Conservation (phyloP, 2,329 filamentous ascomycete species). For the Neopestalotiopsis sp. region DNA sequence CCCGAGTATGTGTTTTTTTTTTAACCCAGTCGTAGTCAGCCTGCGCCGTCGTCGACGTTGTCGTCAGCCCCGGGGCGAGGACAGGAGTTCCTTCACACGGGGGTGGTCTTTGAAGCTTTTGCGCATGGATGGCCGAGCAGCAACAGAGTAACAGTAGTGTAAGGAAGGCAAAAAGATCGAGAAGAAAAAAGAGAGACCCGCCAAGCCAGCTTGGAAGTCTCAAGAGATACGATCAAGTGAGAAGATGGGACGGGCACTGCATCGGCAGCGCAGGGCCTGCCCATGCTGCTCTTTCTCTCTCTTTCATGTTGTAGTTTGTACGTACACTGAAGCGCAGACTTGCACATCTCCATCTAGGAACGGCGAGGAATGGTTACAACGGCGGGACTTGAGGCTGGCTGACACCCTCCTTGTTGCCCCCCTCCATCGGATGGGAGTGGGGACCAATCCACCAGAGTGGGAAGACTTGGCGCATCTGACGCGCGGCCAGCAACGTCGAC, state of each 20-base stretch:
- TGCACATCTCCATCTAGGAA: no score
- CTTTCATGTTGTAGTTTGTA: no score
- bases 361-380: background rate
- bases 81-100: background rate
- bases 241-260: constrained; percentile 1
- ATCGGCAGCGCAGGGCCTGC: no score
- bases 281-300: no score
- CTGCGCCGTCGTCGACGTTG: background rate
- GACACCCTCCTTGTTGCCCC: background rate
- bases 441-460: constrained; percentile 8
- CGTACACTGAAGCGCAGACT: no score
- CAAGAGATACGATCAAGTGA: constrained; percentile 5
- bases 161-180: background rate
- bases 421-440: constrained; percentile 4
- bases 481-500: constrained; percentile 18
- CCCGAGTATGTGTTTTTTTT: background rate
- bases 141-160: background rate
- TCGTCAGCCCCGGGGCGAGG: background rate
- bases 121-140: background rate
- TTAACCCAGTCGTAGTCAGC: background rate
- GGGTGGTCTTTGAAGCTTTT: background rate
- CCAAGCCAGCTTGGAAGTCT: constrained; percentile 17
- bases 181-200: background rate
- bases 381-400: constrained; percentile 9
- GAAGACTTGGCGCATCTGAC: constrained; percentile 17